Conservation (phyloP, 441 rosid species). For the Melastoma candidum region DNA sequence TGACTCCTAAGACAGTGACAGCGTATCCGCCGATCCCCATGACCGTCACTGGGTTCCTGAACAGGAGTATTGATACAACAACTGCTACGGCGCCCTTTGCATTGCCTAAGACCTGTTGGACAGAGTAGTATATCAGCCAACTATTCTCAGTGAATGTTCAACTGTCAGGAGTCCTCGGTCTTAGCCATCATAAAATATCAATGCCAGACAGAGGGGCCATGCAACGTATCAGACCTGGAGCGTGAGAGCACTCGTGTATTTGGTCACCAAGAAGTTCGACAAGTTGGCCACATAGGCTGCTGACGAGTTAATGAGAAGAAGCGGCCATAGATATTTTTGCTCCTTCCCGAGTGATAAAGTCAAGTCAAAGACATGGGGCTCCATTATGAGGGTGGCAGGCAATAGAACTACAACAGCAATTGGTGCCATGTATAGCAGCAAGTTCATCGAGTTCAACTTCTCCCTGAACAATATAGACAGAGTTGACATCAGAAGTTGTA, state of each 20-base stretch:
- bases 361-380: conserved; percentile 56
- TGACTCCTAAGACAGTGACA: conserved; percentile 73
- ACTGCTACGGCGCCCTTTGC: conserved; percentile 97
- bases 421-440: conserved; percentile 87
- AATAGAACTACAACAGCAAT: conserved; percentile 67
- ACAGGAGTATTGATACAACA: conserved; percentile 71
- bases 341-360: conserved; percentile 45
- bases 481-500: background rate
- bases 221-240: conserved; percentile 62
- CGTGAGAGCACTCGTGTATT: conserved; percentile 84
- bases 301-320: conserved; percentile 59
- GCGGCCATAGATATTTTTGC: conserved; percentile 68
- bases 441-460: conserved; percentile 89
- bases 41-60: conserved; percentile 79
- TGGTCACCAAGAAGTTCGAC: conserved; percentile 86
- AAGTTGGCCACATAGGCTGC: conserved; percentile 86
- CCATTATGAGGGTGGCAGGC: conserved; percentile 71
- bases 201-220: conserved; percentile 35
- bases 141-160: background rate
- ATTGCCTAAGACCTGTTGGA: conserved; percentile 74
- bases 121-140: too few relatives aligned
- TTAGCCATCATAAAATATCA: too few relatives aligned
- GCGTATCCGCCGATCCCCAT: conserved; percentile 80
- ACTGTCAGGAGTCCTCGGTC: too few relatives aligned
- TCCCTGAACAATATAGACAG: conserved; percentile 44